Conservation (phyloP, 2,329 filamentous ascomycete genomes). For the Chalaropsis ovoidea region DNA sequence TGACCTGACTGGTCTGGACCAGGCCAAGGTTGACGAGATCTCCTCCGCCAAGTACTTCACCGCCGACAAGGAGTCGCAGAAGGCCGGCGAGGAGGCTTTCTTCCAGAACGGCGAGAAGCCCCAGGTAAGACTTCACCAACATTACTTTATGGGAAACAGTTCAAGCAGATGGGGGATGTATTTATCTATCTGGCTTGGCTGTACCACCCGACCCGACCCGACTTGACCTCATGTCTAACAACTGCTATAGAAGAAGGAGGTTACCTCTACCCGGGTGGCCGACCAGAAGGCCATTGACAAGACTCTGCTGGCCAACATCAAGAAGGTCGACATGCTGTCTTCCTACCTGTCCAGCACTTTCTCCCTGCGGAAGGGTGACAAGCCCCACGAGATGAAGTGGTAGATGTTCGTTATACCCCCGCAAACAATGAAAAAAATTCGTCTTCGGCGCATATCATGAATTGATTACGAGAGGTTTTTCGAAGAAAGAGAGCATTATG, state of each 20-base stretch:
- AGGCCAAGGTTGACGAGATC: conserved; percentile 77
- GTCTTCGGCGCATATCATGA: conserved; percentile 23
- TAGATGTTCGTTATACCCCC: conserved; percentile 44
- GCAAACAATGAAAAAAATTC: conserved; percentile 29
- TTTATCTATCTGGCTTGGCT: neutral
- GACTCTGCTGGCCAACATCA: conserved; percentile 86
- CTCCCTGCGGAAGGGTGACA: conserved; percentile 98
- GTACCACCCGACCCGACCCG: neutral
- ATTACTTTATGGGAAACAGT: neutral
- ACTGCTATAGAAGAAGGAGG: conserved; percentile 78
- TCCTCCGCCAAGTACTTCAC: conserved; percentile 84
- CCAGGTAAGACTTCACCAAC: conserved; percentile 54
- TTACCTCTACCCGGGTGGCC: conserved; percentile 78
- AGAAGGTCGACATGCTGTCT: conserved; percentile 91
- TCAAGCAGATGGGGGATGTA: too few species aligned
- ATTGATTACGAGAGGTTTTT: conserved; percentile 25
- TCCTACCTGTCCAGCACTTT: conserved; percentile 93
- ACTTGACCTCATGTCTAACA: conserved; percentile 17
- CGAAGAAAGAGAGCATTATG: conserved; percentile 22
- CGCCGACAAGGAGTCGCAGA: conserved; percentile 88
- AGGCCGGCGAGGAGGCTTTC: conserved; percentile 96
- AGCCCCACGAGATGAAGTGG: conserved; percentile 99
- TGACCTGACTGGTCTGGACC: conserved; percentile 74
- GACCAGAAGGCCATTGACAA: conserved; percentile 99
- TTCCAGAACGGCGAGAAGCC: conserved; percentile 99